Percentiles rank a stretch among this genome's conserved stretches.
phyloP scores from a whole-genome alignment of 352 stramenopile genomes.

The Pythium sp. region DNA sequence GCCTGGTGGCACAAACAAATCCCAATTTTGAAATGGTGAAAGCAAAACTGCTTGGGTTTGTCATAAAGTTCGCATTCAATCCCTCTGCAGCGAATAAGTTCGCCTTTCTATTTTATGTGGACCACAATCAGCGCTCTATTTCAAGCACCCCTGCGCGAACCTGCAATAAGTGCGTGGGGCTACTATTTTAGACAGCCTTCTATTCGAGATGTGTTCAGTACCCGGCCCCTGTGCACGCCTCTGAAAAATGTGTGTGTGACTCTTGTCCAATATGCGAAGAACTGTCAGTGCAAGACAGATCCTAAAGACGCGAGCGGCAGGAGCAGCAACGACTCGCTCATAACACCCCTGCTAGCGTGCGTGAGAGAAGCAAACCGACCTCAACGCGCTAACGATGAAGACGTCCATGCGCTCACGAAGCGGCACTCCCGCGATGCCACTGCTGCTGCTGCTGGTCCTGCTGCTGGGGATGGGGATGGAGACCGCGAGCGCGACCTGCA shows the following conservation, averaged over 20 bases:
- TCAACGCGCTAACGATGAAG: neutral
- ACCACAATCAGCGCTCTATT: neutral
- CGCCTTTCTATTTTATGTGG: neutral
- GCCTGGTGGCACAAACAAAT: neutral
- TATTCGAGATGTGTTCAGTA: slow-evolving; percentile 8
- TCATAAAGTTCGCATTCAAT: neutral
- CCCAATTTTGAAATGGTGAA: slow-evolving; percentile 1
- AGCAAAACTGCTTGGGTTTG: slow-evolving; percentile 2
- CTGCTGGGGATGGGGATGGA: slow-evolving; percentile 16
- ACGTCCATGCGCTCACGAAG: neutral
- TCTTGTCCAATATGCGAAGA: slow-evolving; percentile 20
- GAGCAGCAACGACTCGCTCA: neutral
- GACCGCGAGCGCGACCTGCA: slow-evolving; percentile 33
- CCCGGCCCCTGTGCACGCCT: neutral
- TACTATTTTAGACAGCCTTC: neutral
- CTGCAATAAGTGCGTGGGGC: no score
- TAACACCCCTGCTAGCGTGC: neutral
- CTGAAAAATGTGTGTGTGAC: slow-evolving; percentile 13
- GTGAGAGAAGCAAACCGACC: neutral
- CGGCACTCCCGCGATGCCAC: neutral
- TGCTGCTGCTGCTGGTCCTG: slow-evolving; percentile 22
- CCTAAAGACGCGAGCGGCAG: neutral
- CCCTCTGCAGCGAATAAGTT: neutral
- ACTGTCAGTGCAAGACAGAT: slow-evolving; percentile 4
- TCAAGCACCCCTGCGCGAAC: no score